Evolutionary conservation across 257 asterid species (phyloP), one percentile per base, ranked within the genome.

Genomic region (Solanum pennellii): DNA sequence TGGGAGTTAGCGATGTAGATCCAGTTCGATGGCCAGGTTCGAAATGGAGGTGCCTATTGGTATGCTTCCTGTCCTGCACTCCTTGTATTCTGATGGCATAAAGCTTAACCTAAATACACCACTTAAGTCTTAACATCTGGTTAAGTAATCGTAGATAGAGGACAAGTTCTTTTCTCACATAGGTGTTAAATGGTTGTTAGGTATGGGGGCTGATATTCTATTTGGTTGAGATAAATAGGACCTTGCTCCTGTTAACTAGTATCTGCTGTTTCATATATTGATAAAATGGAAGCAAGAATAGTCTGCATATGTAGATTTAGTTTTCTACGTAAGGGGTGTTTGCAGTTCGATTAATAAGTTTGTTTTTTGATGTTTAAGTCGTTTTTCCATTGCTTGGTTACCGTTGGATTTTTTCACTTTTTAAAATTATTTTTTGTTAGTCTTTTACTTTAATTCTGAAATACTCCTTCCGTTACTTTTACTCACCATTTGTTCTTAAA

Each of bases 1-100:
- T 95, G 23, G 98, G 99, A 79, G 89, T 91, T 21, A 91, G 94
- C 86, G 99, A 96, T 47, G 90, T 89, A 87, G 99, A 97, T 90
- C 98, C 98, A 59, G 92, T 89, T 82, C 91, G 98, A 88, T 97
- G 99, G 99, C 95, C 98, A 83, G 95, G 95, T 88, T 97, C 99
- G 23, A 97, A 93, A 89, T 97, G 99, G 99, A 95, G 94, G 90
- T 92, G 96, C 93, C 90, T 97, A 84, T 86, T 95, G 99, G 99
- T 97, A 92, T 65, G 93, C 73, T 3, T 33, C 84, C 72, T 47
- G 41, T 84, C 10, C 20, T 72, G 75, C 31, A 42, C 25, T 25
- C 6, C 47, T 9, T 42, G 10, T 33, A 15, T 71, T 87, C 41
- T 44, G 71, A 27, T 37, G 8, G 79, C 83, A 11, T 44, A 83